phyloP scores from a whole-genome alignment of 257 asterid species.

The Ehretia macrophylla region DNA sequence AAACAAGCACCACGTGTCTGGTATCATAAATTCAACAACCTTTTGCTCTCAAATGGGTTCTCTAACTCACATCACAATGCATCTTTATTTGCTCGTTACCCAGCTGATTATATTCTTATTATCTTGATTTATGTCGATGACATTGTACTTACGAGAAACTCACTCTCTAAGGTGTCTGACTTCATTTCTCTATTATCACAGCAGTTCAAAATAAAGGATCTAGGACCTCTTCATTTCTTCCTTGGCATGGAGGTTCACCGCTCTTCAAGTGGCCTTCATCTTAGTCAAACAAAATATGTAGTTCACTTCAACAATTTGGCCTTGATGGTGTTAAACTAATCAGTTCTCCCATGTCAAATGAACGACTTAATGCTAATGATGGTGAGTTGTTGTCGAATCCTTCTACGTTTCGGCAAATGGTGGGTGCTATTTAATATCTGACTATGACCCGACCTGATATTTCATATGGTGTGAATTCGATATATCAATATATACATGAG shows the following conservation, averaged over 20 bases:
- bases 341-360: too few relatives aligned
- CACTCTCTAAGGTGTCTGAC: background rate
- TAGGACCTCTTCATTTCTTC: background rate
- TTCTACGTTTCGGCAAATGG: too few relatives aligned
- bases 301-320: too few relatives aligned
- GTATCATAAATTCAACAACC: background rate
- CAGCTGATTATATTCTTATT: background rate
- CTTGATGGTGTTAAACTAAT: too few relatives aligned
- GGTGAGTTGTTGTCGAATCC: too few relatives aligned
- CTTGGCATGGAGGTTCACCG: background rate
- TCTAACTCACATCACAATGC: background rate
- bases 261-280: background rate
- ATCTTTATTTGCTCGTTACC: background rate
- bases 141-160: background rate
- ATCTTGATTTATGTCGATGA: background rate
- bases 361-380: too few relatives aligned
- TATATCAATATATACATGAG: too few relatives aligned
- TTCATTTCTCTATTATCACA: background rate
- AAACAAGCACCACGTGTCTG: constrained; percentile 2
- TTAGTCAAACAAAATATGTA: background rate
- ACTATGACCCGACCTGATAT: too few relatives aligned
- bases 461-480: too few relatives aligned
- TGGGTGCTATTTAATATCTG: too few relatives aligned
- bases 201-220: too few relatives aligned
- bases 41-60: background rate